Percentiles rank a stretch among this genome's conserved stretches.
Conservation (phyloP, 352 stramenopile species). For the Phytophthora chlamydospora region DNA sequence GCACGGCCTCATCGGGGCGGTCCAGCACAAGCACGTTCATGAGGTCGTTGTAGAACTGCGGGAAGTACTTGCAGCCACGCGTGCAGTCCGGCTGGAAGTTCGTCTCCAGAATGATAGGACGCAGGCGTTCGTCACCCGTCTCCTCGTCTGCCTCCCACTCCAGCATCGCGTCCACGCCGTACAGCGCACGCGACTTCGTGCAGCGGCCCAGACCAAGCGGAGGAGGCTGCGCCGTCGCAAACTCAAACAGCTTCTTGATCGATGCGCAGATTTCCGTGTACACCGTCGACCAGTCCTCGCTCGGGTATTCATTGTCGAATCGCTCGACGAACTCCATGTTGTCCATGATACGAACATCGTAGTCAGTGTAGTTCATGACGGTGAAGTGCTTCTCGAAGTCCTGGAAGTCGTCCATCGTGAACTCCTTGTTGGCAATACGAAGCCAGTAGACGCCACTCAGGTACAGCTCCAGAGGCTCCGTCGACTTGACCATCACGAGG, state of each 20-base stretch:
- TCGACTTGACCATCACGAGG: constrained; percentile 63
- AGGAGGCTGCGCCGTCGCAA: constrained; percentile 45
- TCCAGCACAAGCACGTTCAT: constrained; percentile 63
- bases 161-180: constrained; percentile 65
- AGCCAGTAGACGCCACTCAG: constrained; percentile 60
- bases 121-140: constrained; percentile 44
- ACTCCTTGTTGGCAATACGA: constrained; percentile 63
- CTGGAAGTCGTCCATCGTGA: constrained; percentile 62
- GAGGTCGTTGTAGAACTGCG: constrained; percentile 60
- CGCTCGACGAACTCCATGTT: constrained; percentile 53
- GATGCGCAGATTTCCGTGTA: constrained; percentile 47
- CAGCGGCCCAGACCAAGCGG: constrained; percentile 56
- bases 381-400: constrained; percentile 70
- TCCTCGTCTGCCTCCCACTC: constrained; percentile 45
- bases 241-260: constrained; percentile 60
- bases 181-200: constrained; percentile 58
- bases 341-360: constrained; percentile 57
- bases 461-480: constrained; percentile 53
- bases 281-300: constrained; percentile 50
- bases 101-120: constrained; percentile 55
- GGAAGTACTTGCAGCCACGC: constrained; percentile 59
- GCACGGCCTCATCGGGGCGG: constrained; percentile 42
- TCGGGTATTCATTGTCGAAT: constrained; percentile 59
- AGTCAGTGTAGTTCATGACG: constrained; percentile 68
- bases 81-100: constrained; percentile 70